Evolutionary conservation across 225 moss, liverwort and hornwort genomes (phyloP).

Genomic region (Physcomitrium patens): DNA sequence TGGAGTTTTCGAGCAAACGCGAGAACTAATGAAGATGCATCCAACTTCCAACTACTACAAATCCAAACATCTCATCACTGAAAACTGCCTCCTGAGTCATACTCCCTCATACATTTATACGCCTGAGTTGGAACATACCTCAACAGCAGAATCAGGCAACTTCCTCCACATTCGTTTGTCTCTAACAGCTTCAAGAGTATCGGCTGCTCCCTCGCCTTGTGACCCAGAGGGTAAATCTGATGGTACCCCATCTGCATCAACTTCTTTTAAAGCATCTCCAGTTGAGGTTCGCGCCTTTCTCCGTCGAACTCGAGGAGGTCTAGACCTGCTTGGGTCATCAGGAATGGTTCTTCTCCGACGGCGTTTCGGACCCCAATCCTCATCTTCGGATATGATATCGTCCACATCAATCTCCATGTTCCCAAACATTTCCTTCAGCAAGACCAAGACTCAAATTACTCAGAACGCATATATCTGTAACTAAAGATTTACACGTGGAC

Average conservation of each 20-base stretch:
- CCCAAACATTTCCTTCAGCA: slow-evolving; percentile 88
- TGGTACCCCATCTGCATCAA: slow-evolving; percentile 17
- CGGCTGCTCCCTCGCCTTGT: slow-evolving; percentile 40
- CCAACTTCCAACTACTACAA: neutral
- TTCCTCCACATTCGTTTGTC: slow-evolving; percentile 58
- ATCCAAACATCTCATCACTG: neutral
- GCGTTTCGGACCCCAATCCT: slow-evolving; percentile 91
- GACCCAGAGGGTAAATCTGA: slow-evolving; percentile 26
- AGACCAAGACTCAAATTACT: slow-evolving; percentile 29
- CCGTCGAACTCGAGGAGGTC: slow-evolving; percentile 46
- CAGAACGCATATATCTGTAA: neutral
- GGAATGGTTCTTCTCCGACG: slow-evolving; percentile 55
- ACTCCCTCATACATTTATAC: neutral
- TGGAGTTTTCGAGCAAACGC: too few species aligned
- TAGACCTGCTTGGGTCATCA: slow-evolving; percentile 49
- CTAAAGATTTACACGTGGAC: neutral
- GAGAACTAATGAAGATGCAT: neutral
- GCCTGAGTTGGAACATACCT: slow-evolving; percentile 37
- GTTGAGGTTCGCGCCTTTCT: slow-evolving; percentile 29
- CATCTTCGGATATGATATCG: slow-evolving; percentile 70
- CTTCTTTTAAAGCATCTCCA: slow-evolving; percentile 29
- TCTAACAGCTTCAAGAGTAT: slow-evolving; percentile 33
- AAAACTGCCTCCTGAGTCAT: neutral
- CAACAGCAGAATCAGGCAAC: slow-evolving; percentile 66
- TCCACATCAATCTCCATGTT: slow-evolving; percentile 59